Evolutionary conservation across 345 rosid genomes (phyloP).

Genomic region (Populus ilicifolia): DNA sequence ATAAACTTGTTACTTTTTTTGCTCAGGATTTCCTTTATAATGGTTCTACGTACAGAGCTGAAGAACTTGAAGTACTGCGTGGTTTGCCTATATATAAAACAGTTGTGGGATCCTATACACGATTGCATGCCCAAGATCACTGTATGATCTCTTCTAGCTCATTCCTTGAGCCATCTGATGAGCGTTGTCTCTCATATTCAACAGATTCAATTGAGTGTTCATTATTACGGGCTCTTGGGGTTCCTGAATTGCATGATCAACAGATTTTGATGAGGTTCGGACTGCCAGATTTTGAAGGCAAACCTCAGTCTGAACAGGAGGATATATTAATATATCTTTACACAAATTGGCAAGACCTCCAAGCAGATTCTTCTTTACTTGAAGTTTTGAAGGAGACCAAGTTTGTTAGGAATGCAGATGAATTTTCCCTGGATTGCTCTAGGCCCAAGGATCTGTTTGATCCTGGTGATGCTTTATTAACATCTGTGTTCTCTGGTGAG

Average conservation of each 20-base stretch:
- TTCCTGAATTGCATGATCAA: slow-evolving; percentile 70
- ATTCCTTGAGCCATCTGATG: slow-evolving; percentile 73
- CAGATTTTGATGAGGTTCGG: slow-evolving; percentile 84
- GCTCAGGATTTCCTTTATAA: slow-evolving; percentile 62
- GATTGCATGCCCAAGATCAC: slow-evolving; percentile 50
- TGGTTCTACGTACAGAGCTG: slow-evolving; percentile 55
- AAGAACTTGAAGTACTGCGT: slow-evolving; percentile 68
- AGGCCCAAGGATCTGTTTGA: slow-evolving; percentile 85
- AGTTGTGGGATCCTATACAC: slow-evolving; percentile 58
- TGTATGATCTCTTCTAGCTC: slow-evolving; percentile 75
- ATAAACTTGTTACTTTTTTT: slow-evolving; percentile 71
- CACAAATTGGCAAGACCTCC: slow-evolving; percentile 72
- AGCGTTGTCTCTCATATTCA: slow-evolving; percentile 60
- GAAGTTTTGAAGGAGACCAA: slow-evolving; percentile 77
- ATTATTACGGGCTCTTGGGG: slow-evolving; percentile 74
- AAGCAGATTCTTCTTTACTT: slow-evolving; percentile 60
- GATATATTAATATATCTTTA: slow-evolving; percentile 62
- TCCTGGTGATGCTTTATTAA: slow-evolving; percentile 73
- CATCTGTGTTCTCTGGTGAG: slow-evolving; percentile 79
- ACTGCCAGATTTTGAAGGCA: slow-evolving; percentile 69
- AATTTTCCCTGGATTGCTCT: slow-evolving; percentile 53
- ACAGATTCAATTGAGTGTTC: slow-evolving; percentile 58
- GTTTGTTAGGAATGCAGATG: slow-evolving; percentile 75
- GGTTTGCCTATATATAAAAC: slow-evolving; percentile 84
- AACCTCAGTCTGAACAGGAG: slow-evolving; percentile 69